Base-by-base conservation (phyloP, 2,329 filamentous ascomycete genomes). In the Talaromyces rugulosus region DNA sequence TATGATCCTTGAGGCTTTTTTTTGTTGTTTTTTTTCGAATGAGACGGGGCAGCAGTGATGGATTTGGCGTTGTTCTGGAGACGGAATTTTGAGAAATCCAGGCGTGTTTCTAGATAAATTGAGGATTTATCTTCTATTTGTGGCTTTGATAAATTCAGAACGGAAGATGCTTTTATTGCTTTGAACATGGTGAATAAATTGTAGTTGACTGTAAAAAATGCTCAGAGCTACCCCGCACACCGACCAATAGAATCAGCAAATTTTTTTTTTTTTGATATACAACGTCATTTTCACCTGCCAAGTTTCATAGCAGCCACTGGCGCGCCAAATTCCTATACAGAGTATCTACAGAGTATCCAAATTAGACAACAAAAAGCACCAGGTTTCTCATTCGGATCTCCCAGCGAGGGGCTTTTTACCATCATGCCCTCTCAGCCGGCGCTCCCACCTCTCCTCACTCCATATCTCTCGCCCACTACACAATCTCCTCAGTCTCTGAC, bases 361-460 rank as follows among this genome's bases (percentile, higher is more conserved):
- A n/a, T 1, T n/a, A 5, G n/a, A 40, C 36, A 5, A 7, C 5
- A 40, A n/a, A 5, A 14, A 1, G 5, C 36, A n/a, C 36, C 36
- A n/a, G 2, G 2, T n/a, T 8, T 40, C 5, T 7, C 16, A 6
- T n/a, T 5, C 36, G 5, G 2, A 6, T n/a, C 36, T 40, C 5
- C 36, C 5, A 40, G 36, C 5, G 36, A 7, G 36, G 4, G 36
- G 6, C 14, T 16, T 7, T 0, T 14, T 11, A 36, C 36, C 36
- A 40, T n/a, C 36, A 62, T 78, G 77, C 76, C 75, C 27, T 69
- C 72, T 60, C 73, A 75, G 71, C 72, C 72, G 55, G 69, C 74
- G 56, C 73, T 79, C 62, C 77, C 77, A 59, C 75, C 71, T 62
- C 71, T 77, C 59, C 59, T 63, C 12, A 12, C 58, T 2, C 62